phyloP scores from a whole-genome alignment of 78 protist species.

The Dictyostelium discoideum region DNA sequence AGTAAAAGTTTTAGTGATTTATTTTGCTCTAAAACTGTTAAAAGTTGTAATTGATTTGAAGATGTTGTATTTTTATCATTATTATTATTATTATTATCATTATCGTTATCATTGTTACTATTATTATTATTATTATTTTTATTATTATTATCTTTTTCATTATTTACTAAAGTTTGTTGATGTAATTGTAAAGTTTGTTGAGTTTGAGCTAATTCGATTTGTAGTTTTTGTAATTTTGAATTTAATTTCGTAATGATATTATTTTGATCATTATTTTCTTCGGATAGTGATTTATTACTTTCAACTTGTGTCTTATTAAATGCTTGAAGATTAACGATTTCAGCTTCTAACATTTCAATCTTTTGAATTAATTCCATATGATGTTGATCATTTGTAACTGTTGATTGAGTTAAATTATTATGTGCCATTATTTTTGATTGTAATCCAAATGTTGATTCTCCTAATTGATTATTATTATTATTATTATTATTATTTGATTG shows the following conservation, averaged over 20 bases:
- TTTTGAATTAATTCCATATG: not conserved
- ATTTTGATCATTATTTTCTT: not conserved
- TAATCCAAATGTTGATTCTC: not conserved
- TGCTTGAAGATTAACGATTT: not conserved
- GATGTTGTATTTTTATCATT: not conserved
- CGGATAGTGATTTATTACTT: not conserved
- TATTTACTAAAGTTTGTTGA: not conserved
- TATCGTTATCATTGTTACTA: not conserved
- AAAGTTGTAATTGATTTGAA: not conserved
- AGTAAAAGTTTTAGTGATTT: not conserved
- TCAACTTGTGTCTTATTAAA: not conserved
- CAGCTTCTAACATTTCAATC: not conserved
- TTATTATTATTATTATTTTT: not conserved
- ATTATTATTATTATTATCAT: not conserved
- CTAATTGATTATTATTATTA: not conserved
- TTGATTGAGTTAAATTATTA: not conserved
- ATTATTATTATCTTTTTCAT: not conserved
- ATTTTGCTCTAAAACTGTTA: not conserved
- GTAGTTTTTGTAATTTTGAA: not conserved
- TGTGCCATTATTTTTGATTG: conserved; percentile 1
- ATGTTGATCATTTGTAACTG: not conserved
- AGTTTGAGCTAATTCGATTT: not conserved
- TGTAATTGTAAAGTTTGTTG: not conserved
- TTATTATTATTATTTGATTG: not conserved
- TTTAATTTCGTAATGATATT: not conserved